Conservation (phyloP, 2,329 filamentous ascomycete genomes). For the Capronia coronata region DNA sequence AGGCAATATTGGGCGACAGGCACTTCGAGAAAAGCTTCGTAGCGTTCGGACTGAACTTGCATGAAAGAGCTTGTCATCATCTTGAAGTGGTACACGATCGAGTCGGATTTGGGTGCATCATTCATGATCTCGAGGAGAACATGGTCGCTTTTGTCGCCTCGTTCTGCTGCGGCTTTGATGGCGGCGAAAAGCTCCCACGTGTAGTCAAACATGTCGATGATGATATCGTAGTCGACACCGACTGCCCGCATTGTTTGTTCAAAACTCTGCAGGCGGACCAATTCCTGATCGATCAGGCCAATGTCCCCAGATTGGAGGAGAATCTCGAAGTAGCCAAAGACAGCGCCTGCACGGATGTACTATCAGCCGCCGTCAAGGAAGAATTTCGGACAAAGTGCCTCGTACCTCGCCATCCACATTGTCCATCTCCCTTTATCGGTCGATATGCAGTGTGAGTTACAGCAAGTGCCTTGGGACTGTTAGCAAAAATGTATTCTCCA, state of each 20-base stretch:
- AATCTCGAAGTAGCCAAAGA: slow-evolving; percentile 87
- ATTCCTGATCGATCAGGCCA: slow-evolving; percentile 61
- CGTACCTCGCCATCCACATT: slow-evolving; percentile 96
- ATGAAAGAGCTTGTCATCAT: slow-evolving; percentile 80
- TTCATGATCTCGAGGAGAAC: slow-evolving; percentile 68
- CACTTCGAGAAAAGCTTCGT: slow-evolving; percentile 64
- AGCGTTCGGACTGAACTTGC: slow-evolving; percentile 63
- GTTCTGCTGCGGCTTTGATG: slow-evolving; percentile 53
- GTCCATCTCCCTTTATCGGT: slow-evolving; percentile 82
- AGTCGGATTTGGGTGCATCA: slow-evolving; percentile 57
- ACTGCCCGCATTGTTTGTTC: slow-evolving; percentile 63
- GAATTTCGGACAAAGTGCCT: slow-evolving; percentile 23
- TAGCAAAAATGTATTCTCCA: slow-evolving; percentile 19
- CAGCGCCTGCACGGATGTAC: slow-evolving; percentile 59
- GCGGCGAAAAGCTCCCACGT: slow-evolving; percentile 62
- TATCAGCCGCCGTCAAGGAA: slow-evolving; percentile 9
- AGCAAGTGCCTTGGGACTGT: slow-evolving; percentile 59
- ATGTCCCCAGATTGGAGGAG: slow-evolving; percentile 63
- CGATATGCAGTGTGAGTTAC: slow-evolving; percentile 82
- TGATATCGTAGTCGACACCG: slow-evolving; percentile 62
- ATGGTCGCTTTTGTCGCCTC: slow-evolving; percentile 50
- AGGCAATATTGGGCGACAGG: slow-evolving; percentile 63
- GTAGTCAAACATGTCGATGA: slow-evolving; percentile 77
- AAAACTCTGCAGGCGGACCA: slow-evolving; percentile 63
- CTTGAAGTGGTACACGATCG: slow-evolving; percentile 77